phyloP scores from a whole-genome alignment of 805 yeast species.

The Pichia californica region DNA sequence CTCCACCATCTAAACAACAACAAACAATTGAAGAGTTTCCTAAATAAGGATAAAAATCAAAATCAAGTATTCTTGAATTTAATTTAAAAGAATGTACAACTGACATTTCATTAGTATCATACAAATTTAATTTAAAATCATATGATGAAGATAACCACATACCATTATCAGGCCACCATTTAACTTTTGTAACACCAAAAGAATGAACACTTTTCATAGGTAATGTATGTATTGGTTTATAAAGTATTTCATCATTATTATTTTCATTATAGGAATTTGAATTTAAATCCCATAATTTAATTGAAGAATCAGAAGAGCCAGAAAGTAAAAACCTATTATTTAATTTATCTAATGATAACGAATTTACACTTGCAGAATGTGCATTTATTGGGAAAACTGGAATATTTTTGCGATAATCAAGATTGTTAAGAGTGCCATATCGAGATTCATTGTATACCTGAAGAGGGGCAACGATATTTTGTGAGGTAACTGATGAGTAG shows the following conservation, averaged over 20 bases:
- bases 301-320: conserved; percentile 67
- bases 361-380: conserved; percentile 50
- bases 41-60: conserved; percentile 47
- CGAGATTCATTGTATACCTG: conserved; percentile 23
- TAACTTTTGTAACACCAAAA: conserved; percentile 65
- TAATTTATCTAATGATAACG: conserved; percentile 48
- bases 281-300: conserved; percentile 60
- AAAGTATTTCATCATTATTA: conserved; percentile 11
- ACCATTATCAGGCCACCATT: conserved; percentile 95
- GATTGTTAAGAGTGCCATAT: conserved; percentile 17
- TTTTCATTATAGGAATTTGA: conserved; percentile 13
- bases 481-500: neutral
- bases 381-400: conserved; percentile 38
- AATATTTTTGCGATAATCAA: conserved; percentile 14
- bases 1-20: conserved; percentile 57
- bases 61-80: conserved; percentile 55
- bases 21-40: conserved; percentile 52
- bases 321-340: conserved; percentile 47
- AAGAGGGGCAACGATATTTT: conserved; percentile 3
- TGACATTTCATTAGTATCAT: conserved; percentile 69
- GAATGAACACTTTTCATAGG: conserved; percentile 43
- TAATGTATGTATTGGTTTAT: conserved; percentile 18
- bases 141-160: conserved; percentile 78
- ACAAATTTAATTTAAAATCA: conserved; percentile 68
- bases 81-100: conserved; percentile 63